These are phyloP conservation scores for Pelagophyceae sp. DNA, from an alignment of 352 stramenopile species.

Conservation along the genomic window DNA sequence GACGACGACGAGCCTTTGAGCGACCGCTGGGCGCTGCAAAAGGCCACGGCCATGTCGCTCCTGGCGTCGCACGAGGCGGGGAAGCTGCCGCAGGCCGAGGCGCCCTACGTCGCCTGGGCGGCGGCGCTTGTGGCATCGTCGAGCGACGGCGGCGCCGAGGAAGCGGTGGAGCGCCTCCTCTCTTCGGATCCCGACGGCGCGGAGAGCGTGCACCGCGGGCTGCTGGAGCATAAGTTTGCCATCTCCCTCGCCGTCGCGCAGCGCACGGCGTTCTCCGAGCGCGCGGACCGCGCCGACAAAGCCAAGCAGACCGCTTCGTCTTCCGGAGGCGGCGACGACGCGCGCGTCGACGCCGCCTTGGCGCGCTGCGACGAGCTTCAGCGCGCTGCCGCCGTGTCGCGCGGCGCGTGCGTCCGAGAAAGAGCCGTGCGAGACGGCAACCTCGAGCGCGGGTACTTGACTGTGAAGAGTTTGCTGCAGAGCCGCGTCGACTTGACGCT, in stretches of 20 bases:
- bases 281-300: background rate
- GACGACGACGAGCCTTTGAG: background rate
- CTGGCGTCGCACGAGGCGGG: background rate
- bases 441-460: background rate
- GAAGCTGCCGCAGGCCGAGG: background rate
- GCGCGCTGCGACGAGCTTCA: background rate
- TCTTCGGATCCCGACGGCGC: background rate
- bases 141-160: too few species aligned
- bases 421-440: background rate
- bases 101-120: conserved; percentile 1
- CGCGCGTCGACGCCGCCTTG: background rate
- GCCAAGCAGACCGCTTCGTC: background rate
- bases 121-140: background rate
- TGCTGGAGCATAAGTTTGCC: background rate
- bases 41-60: background rate
- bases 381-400: background rate
- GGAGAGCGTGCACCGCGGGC: background rate
- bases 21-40: background rate
- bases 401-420: background rate
- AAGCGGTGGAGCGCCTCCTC: background rate
- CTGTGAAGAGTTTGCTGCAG: background rate
- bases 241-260: background rate
- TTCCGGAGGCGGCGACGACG: background rate
- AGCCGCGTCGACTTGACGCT: background rate
- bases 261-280: background rate